Conservation (phyloP, 441 rosid genomes). For the Erysimum cheiri region DNA sequence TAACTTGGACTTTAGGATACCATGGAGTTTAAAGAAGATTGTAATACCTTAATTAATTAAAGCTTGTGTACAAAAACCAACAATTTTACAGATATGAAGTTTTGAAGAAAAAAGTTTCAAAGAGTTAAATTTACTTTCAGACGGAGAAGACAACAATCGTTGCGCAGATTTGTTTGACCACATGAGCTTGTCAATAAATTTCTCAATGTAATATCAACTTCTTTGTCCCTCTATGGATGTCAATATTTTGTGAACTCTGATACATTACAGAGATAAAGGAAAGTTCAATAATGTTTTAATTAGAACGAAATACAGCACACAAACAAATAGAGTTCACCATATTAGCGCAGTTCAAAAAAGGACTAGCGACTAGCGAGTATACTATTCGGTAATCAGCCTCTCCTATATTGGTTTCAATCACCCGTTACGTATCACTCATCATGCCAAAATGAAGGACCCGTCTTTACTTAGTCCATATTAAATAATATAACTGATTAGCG, state of each 20-base stretch:
- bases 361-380: no score
- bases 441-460: slow-evolving; percentile 37
- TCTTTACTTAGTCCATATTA: slow-evolving; percentile 30
- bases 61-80: not conserved
- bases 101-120: not conserved
- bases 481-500: slow-evolving; percentile 8
- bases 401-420: slow-evolving; percentile 42
- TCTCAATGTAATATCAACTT: not conserved
- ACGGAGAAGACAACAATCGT: not conserved
- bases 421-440: slow-evolving; percentile 42
- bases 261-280: not conserved
- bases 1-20: not conserved
- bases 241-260: not conserved
- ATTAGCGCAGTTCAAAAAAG: no score
- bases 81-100: no score
- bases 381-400: not conserved
- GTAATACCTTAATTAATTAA: not conserved
- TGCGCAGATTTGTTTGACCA: not conserved
- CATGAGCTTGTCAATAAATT: not conserved
- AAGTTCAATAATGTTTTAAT: not conserved
- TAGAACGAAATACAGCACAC: not conserved
- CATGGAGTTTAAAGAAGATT: not conserved
- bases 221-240: not conserved
- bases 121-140: not conserved
- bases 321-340: not conserved